Base-by-base conservation (phyloP, 352 stramenopile genomes). In the Phytophthora multivora region DNA sequence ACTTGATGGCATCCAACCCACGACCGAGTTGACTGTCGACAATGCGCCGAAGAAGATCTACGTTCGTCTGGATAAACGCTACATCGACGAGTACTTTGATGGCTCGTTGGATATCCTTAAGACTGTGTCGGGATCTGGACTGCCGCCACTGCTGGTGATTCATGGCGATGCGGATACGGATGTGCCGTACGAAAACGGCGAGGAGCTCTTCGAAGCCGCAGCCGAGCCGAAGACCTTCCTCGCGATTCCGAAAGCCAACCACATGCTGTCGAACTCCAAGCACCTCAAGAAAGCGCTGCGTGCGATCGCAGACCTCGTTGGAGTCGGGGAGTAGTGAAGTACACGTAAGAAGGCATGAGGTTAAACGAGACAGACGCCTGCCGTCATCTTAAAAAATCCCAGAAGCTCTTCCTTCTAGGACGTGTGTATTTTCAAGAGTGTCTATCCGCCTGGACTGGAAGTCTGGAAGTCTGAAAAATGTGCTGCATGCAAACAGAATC, bases 181-280 rank as follows among this genome's bases (percentile, higher is more conserved):
- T 57, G 80, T 93, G 8, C 80, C 81, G n/a, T 68, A 84, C 11
- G 42, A 41, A 2, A 71, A 87, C 25, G 84, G 84, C 11, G 59
- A 85, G 43, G 71, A 78, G 30, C 66, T 93, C 7, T 91, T 89
- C 28, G 54, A 39, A 39, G 72, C 73, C 4, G 80, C 84, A n/a
- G 67, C 63, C 1, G 66, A 85, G 49, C 83, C 81, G 9, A 90
- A 90, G 66, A 64, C 54, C 6, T 86, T 87, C 23, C 19, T 91
- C 28, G 45, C 45, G 9, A 84, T 93, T 35, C 50, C 76, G 5
- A 77, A 72, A 23, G 84, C 73, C n/a, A 93, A 91, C 67, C 84
- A 93, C 73, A 38, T 93, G 72, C 67, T 93, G 39, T 79, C 78
- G 38, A 90, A 88, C 62, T 80, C 79, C 1, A 90, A 87, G 53